Percentiles rank a stretch among this genome's conserved stretches.
phyloP scores from a whole-genome alignment of 345 rosid genomes.

The Bretschneidera sinensis region DNA sequence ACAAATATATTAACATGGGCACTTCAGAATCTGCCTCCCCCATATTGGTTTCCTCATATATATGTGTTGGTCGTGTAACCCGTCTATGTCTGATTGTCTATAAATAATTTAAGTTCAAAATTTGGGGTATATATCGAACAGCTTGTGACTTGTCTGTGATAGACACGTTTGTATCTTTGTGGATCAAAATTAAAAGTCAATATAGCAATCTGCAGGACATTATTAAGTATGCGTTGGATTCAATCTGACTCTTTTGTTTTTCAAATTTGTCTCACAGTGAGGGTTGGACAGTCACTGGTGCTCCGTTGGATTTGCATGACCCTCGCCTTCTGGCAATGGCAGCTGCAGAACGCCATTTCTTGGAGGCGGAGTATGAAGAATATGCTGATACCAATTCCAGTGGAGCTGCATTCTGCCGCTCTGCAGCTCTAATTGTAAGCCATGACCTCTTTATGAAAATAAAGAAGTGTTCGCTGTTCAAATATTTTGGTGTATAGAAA shows the following conservation, averaged over 20 bases:
- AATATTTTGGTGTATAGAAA: not conserved
- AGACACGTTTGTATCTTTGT: constrained; percentile 1
- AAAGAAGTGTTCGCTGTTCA: not conserved
- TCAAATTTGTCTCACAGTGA: constrained; percentile 41
- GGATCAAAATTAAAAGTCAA: constrained; percentile 8
- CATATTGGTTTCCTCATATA: not conserved
- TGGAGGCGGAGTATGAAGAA: constrained; percentile 89
- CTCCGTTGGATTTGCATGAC: constrained; percentile 71
- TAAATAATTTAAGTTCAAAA: not conserved
- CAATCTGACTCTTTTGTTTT: constrained; percentile 7
- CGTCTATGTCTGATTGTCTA: too few species aligned
- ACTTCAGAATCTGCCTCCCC: not conserved
- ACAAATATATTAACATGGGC: not conserved
- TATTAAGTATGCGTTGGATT: constrained; percentile 6
- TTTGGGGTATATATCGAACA: constrained; percentile 1
- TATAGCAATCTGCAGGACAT: constrained; percentile 1
- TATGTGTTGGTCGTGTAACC: not conserved
- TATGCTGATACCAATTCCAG: constrained; percentile 81
- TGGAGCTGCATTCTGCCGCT: constrained; percentile 97
- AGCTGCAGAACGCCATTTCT: constrained; percentile 83
- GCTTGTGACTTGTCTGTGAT: not conserved
- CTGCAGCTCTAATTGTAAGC: constrained; percentile 90
- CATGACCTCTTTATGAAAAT: not conserved
- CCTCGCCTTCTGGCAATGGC: constrained; percentile 89
- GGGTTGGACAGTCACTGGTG: constrained; percentile 73